Percentiles rank a stretch among this genome's conserved stretches.
These are phyloP conservation scores for Pseudotulostoma volvatum DNA, from an alignment of 495 filamentous ascomycete species.

Conservation along the genomic window DNA sequence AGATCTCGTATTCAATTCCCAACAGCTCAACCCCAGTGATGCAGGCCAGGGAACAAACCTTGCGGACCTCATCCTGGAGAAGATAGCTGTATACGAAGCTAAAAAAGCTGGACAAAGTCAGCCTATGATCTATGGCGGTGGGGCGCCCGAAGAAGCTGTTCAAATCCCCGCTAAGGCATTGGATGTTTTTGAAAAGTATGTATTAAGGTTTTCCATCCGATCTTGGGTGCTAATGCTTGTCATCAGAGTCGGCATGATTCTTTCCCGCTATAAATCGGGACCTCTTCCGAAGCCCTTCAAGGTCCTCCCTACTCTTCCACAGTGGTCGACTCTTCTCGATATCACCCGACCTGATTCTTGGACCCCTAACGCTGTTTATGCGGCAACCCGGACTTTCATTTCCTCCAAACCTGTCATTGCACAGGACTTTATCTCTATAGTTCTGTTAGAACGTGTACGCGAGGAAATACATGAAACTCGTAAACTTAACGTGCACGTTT, in stretches of 20 bases:
- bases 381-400: conserved; percentile 77
- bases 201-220: conserved; percentile 1
- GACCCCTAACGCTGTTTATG: conserved; percentile 77
- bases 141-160: conserved; percentile 56
- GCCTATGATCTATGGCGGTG: conserved; percentile 30
- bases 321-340: conserved; percentile 74
- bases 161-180: conserved; percentile 81
- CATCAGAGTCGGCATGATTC: conserved; percentile 61
- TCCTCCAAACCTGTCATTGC: conserved; percentile 59
- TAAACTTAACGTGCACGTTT: conserved; percentile 90
- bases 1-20: conserved; percentile 34
- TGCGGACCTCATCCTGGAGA: conserved; percentile 79
- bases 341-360: conserved; percentile 69
- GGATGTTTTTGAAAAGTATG: conserved; percentile 83
- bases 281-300: conserved; percentile 96
- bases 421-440: conserved; percentile 62
- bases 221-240: not conserved
- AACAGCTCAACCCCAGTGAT: conserved; percentile 26
- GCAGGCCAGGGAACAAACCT: conserved; percentile 55
- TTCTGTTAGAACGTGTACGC: conserved; percentile 74
- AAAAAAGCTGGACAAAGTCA: conserved; percentile 29
- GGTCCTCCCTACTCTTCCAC: conserved; percentile 76
- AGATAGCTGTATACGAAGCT: conserved; percentile 86
- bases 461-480: conserved; percentile 76
- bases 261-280: conserved; percentile 87